These are phyloP conservation scores for Trichoderma sp. DNA, from an alignment of 2,329 filamentous ascomycete genomes.

Conservation along the genomic window DNA sequence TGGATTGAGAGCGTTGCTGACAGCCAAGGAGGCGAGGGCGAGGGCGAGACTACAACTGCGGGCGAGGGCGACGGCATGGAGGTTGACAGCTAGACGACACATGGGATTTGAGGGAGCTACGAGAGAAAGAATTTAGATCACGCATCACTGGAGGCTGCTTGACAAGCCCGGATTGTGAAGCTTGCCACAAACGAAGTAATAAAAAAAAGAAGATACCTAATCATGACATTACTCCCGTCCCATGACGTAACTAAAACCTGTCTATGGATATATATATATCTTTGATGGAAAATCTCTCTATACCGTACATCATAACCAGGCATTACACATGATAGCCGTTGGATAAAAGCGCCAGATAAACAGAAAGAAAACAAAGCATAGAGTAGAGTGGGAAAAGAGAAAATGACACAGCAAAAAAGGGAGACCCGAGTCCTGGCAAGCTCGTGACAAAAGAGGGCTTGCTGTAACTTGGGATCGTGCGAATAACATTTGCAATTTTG, in stretches of 20 bases:
- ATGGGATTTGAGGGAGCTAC: constrained; percentile 29
- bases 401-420: background rate
- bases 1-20: constrained; percentile 79
- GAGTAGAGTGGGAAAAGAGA: background rate
- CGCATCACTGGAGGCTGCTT: constrained; percentile 43
- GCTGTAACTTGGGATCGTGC: background rate
- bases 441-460: background rate
- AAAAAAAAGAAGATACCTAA: constrained; percentile 28
- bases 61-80: constrained; percentile 41
- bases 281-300: constrained; percentile 6
- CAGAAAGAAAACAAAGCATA: background rate
- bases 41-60: constrained; percentile 40
- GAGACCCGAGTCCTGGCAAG: background rate
- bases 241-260: constrained; percentile 24
- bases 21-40: constrained; percentile 48
- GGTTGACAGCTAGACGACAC: constrained; percentile 42
- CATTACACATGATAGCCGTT: background rate
- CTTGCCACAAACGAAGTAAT: constrained; percentile 24
- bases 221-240: constrained; percentile 24
- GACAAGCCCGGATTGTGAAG: constrained; percentile 33
- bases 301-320: background rate
- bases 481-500: background rate
- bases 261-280: constrained; percentile 19
- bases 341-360: background rate
- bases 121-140: constrained; percentile 38